Evolutionary conservation across 1,284 basidiomycete genomes (phyloP), one percentile per base, ranked within the genome.

Genomic region (Omphalotus olearius): DNA sequence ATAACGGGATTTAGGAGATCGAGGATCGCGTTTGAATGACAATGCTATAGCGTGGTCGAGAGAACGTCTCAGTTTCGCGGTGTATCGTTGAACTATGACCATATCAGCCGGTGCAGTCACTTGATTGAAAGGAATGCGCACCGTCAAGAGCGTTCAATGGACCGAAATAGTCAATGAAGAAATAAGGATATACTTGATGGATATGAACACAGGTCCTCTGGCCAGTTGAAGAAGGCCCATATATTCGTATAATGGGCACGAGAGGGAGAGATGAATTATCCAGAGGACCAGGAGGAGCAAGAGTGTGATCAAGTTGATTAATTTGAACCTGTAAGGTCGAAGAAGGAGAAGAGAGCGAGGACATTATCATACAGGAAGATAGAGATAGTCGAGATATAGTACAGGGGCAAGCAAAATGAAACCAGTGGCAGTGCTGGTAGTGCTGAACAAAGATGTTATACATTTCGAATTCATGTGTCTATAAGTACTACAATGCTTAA

Each of bases 131-230:
- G 30, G 7, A 26, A 14, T 42, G 53, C 68, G 57, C 47, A 75
- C 74, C 72, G 57, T 69, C 56, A 28, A 50, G 51, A 17, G 62
- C 79, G 47, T 75, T 72, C 58, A 91, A 65, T 30, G 74, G 73
- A 1, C 78, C 85, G 11, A 67, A 61, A 64, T 91, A 91, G 58
- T 88, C 83, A 50, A 89, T 73, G 60, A 79, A 90, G 64, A 89
- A 82, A 66, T 91, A 91, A 2, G 89, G 88, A 69, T 84, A 91
- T 35, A 83, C 89, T 79, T 93, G 84, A 69, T 98, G 96, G 20
- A 98, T 73, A 72, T 98, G 90, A 9, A 93, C 76, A 64, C 93
- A 96, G 35, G 91, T 82, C 62, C 87, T 89, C 64, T 83, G 75
- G 2, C 92, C 89, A 1, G 71, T 66, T 0, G 91, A 89, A 1